phyloP scores from a whole-genome alignment of 306 rosid genomes.

The Quercus agrifolia region DNA sequence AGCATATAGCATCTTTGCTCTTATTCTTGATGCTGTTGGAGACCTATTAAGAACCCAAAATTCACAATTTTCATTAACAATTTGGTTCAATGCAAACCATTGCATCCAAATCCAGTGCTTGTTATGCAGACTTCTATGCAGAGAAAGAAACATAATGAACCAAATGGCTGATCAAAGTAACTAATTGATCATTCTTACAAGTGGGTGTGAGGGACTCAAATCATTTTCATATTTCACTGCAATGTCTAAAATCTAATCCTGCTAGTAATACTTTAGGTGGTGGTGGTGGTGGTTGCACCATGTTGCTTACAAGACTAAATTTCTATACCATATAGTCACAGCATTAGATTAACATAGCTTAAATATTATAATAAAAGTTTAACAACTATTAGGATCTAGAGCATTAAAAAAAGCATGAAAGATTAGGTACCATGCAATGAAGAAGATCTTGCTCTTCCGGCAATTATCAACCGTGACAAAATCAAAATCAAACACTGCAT shows the following conservation, averaged over 20 bases:
- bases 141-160: no score
- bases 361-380: not conserved
- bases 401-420: not conserved
- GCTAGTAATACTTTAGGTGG: no score
- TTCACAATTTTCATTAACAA: not conserved
- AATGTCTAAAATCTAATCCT: not conserved
- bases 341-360: not conserved
- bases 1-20: constrained; percentile 93
- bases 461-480: constrained; percentile 97
- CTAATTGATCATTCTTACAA: no score
- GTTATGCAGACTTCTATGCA: no score
- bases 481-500: constrained; percentile 96
- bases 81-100: not conserved
- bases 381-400: not conserved
- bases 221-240: not conserved
- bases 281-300: not conserved
- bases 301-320: not conserved
- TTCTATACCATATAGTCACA: not conserved
- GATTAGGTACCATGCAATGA: constrained; percentile 75
- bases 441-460: constrained; percentile 99
- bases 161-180: no score
- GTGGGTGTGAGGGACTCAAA: no score
- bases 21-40: constrained; percentile 89
- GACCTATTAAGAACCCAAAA: constrained; percentile 47
- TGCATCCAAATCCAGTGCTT: not conserved